Evolutionary conservation across 805 yeast species (phyloP).

Genomic region (Wickerhamiella bombiphila): DNA sequence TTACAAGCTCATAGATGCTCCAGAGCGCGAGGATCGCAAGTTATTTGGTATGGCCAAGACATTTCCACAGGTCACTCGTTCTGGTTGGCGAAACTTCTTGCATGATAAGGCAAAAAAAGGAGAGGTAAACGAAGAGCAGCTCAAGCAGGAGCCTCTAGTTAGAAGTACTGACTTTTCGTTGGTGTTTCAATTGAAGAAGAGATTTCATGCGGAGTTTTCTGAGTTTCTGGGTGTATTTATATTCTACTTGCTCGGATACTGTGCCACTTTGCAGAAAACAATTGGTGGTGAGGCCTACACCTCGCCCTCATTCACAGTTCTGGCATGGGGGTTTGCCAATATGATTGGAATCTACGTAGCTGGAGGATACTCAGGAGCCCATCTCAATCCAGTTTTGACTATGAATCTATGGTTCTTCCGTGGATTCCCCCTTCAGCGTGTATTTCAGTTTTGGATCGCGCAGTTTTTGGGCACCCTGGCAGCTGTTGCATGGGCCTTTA

Average conservation of each 20-base stretch:
- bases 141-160: neutral
- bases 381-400: constrained; percentile 41
- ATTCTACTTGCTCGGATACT: constrained; percentile 34
- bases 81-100: constrained; percentile 4
- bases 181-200: constrained; percentile 1
- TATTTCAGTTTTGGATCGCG: constrained; percentile 31
- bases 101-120: constrained; percentile 1
- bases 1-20: constrained; percentile 5
- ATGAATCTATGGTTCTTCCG: constrained; percentile 33
- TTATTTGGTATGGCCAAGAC: constrained; percentile 6
- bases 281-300: constrained; percentile 29
- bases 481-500: constrained; percentile 27
- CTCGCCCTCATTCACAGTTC: constrained; percentile 29
- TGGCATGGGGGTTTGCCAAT: constrained; percentile 43
- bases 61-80: constrained; percentile 6
- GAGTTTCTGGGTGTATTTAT: constrained; percentile 39
- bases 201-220: constrained; percentile 23
- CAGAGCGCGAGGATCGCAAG: constrained; percentile 1
- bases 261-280: constrained; percentile 33
- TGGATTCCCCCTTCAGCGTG: constrained; percentile 37
- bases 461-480: constrained; percentile 36
- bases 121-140: neutral
- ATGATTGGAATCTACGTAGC: constrained; percentile 36
- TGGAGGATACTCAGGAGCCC: constrained; percentile 48
- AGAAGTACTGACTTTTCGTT: constrained; percentile 2